phyloP scores from a whole-genome alignment of 225 moss, liverwort and hornwort species.

The Rhytidiadelphus loreus region DNA sequence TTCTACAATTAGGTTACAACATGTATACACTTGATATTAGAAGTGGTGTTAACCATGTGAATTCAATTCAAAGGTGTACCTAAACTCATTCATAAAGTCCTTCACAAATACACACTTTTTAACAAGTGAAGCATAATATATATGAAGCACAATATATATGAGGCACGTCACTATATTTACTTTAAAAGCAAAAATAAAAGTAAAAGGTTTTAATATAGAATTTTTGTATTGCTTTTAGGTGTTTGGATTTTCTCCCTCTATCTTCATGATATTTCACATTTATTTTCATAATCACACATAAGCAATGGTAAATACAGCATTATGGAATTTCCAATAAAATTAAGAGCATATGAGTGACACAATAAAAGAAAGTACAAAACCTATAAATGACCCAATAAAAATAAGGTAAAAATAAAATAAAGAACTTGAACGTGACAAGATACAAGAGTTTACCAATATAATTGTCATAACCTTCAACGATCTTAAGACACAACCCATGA shows the following conservation, averaged over 20 bases:
- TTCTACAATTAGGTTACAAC: background rate
- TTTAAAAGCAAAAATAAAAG: background rate
- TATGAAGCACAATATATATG: background rate
- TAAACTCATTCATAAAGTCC: background rate
- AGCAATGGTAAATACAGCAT: background rate
- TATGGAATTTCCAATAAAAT: background rate
- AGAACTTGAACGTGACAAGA: accelerated
- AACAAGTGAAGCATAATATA: background rate
- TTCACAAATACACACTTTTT: background rate
- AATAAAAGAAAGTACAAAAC: background rate
- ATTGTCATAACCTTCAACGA: background rate
- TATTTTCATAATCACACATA: background rate
- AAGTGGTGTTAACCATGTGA: background rate
- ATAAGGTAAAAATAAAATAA: background rate
- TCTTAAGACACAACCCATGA: background rate
- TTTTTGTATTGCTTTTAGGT: too few relatives aligned
- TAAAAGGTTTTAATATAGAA: background rate
- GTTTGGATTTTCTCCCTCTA: background rate
- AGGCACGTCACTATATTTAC: background rate
- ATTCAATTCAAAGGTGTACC: background rate
- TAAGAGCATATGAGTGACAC: background rate
- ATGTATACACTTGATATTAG: background rate
- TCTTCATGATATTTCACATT: background rate
- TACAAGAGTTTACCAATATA: background rate
- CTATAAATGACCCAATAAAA: background rate